Percentiles rank a stretch among this genome's conserved stretches.
These are phyloP conservation scores for Sabuloglossum arenarium DNA, from an alignment of 495 filamentous ascomycete genomes.

Conservation along the genomic window DNA sequence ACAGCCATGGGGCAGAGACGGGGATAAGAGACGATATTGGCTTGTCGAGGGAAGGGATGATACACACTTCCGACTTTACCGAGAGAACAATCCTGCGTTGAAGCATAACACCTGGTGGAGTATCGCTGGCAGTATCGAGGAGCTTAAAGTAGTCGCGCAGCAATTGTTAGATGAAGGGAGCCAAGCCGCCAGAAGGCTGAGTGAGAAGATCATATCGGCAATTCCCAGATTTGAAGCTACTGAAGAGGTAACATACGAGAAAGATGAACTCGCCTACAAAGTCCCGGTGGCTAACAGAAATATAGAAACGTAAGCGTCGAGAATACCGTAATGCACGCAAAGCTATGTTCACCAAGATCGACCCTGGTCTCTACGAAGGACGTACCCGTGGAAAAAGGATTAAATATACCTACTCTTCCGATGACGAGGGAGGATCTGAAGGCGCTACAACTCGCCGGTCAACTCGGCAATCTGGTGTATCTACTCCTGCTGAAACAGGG, in stretches of 20 bases:
- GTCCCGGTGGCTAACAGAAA: background rate
- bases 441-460: slow-evolving; percentile 46
- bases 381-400: slow-evolving; percentile 88
- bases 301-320: slow-evolving; percentile 70
- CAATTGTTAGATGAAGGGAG: slow-evolving; percentile 62
- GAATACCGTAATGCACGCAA: slow-evolving; percentile 80
- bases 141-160: slow-evolving; percentile 50
- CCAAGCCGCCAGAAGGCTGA: slow-evolving; percentile 53
- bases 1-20: slow-evolving; percentile 85
- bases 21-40: slow-evolving; percentile 79
- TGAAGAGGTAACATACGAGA: slow-evolving; percentile 45
- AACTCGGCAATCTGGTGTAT: slow-evolving; percentile 47
- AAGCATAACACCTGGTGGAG: slow-evolving; percentile 77
- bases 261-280: background rate
- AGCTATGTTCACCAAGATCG: slow-evolving; percentile 69
- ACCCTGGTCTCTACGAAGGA: slow-evolving; percentile 83
- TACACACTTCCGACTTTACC: slow-evolving; percentile 81
- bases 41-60: slow-evolving; percentile 88
- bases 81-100: slow-evolving; percentile 69
- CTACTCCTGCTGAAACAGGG: slow-evolving; percentile 43
- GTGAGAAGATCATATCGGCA: slow-evolving; percentile 54
- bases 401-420: slow-evolving; percentile 88
- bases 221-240: slow-evolving; percentile 89
- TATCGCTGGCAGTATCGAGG: slow-evolving; percentile 76
- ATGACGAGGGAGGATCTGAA: slow-evolving; percentile 63